These are phyloP conservation scores for Stenocarpella maydis DNA, from an alignment of 2,329 filamentous ascomycete genomes.

Conservation along the genomic window DNA sequence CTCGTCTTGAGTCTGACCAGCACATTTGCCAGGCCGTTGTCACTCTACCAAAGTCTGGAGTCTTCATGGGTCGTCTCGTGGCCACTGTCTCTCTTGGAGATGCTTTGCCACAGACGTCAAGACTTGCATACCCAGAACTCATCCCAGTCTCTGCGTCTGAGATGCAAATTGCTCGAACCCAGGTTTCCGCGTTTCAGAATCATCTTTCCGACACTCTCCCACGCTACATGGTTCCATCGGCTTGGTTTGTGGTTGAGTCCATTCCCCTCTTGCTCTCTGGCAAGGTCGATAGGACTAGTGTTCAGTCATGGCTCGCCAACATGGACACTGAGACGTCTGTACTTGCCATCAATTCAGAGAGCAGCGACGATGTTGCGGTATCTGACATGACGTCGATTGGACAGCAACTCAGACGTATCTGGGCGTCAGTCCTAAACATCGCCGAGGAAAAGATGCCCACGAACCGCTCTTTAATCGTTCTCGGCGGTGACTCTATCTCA, in stretches of 20 bases:
- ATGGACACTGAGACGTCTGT: neutral
- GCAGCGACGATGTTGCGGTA: constrained; percentile 33
- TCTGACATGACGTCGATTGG: constrained; percentile 41
- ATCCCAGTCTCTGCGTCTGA: constrained; percentile 36
- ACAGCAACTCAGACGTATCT: constrained; percentile 49
- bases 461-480: constrained; percentile 55
- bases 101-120: neutral
- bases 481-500: constrained; percentile 37
- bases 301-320: neutral
- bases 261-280: constrained; percentile 39
- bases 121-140: neutral
- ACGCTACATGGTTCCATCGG: constrained; percentile 35
- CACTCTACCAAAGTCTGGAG: neutral
- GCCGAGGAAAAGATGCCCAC: constrained; percentile 42
- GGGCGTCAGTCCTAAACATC: constrained; percentile 28
- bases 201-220: neutral
- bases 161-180: constrained; percentile 26
- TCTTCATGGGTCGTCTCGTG: neutral
- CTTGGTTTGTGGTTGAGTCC: constrained; percentile 40
- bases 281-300: constrained; percentile 36
- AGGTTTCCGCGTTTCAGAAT: neutral
- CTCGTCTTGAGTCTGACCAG: constrained; percentile 41
- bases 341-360: constrained; percentile 45
- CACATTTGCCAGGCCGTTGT: neutral
- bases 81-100: neutral